phyloP scores from a whole-genome alignment of 768 basidiomycete genomes.

The Lactifluus pinguis region DNA sequence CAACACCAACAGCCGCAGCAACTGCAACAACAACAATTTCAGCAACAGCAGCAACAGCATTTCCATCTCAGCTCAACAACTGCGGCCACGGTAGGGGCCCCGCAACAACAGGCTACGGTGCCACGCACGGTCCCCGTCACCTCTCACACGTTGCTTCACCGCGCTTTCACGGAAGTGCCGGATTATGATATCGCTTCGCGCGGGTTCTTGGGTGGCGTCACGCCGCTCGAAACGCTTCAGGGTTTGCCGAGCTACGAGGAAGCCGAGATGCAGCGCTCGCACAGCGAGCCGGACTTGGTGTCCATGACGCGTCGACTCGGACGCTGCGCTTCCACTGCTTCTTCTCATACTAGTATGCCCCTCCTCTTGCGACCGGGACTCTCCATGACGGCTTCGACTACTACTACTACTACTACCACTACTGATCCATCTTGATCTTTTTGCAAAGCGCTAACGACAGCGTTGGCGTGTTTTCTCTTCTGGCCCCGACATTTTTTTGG shows the following conservation, averaged over 20 bases:
- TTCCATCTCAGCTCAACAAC: too few species aligned
- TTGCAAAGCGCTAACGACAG: background rate
- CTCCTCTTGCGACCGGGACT: background rate
- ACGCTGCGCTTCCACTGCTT: background rate
- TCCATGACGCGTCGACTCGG: background rate
- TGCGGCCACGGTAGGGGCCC: too few species aligned
- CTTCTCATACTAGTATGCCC: background rate
- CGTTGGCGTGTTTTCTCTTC: background rate
- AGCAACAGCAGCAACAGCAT: background rate
- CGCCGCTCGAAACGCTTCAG: slow-evolving; percentile 64
- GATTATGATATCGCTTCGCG: slow-evolving; percentile 77
- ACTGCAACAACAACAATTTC: background rate
- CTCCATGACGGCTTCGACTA: background rate
- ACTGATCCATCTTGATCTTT: background rate
- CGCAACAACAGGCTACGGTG: background rate
- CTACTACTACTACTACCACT: too few species aligned
- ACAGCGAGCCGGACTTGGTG: slow-evolving; percentile 20
- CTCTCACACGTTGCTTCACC: slow-evolving; percentile 36
- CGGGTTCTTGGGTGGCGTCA: slow-evolving; percentile 86
- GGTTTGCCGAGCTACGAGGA: slow-evolving; percentile 89
- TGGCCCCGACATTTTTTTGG: background rate
- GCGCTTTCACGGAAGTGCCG: slow-evolving; percentile 71
- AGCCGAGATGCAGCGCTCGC: slow-evolving; percentile 26
- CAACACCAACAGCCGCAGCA: background rate
- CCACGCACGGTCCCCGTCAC: slow-evolving; percentile 12